Base-by-base conservation (phyloP, 1,284 basidiomycete species). In the Bjerkandera adusta region DNA sequence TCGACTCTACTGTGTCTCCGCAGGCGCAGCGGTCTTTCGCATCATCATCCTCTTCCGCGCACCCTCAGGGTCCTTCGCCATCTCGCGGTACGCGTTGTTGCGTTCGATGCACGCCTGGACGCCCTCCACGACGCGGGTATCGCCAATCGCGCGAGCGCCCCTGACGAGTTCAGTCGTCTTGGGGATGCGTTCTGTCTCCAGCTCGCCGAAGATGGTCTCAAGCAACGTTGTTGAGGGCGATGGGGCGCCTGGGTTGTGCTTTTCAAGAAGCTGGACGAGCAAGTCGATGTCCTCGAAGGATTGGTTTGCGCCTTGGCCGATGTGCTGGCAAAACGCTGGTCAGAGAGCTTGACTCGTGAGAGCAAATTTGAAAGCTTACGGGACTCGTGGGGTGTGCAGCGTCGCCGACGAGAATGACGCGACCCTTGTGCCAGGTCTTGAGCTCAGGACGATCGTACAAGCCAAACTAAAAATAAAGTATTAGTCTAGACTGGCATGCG, bases 251-350 rank as follows among this genome's bases (percentile, higher is more conserved):
- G 67, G 59, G 49, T 69, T 67, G 54, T 70, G 54, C 38, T 65
- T 54, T 18, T 52, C 41, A 4, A 76, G 62, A 4, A 69, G 60
- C 2, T 63, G 63, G 10, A 66, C 58, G 21, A 76, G 61, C 48
- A 67, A 64, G 43, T 68, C 69, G 30, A 69, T 56, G 54, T 75
- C 73, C 49, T 74, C 72, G 45, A 73, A 68, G 0, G 72, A 68
- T 53, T 74, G 72, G 51, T 74, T 75, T 4, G 73, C 72, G 20
- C 72, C 73, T 59, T 75, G 73, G 1, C 73, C 72, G 18, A 76
- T 65, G 52, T 75, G 72, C 72, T 75, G 42, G 25, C 35, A 2
- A 27, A 36, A 12, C 21, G 27, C 25, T 37, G 43, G 41, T 43
- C 41, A 43, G 41, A 4, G n/a, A n/a, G 11, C 41, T 29, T 4